Base-by-base conservation (phyloP, 768 basidiomycete species). In the Postia placenta region DNA sequence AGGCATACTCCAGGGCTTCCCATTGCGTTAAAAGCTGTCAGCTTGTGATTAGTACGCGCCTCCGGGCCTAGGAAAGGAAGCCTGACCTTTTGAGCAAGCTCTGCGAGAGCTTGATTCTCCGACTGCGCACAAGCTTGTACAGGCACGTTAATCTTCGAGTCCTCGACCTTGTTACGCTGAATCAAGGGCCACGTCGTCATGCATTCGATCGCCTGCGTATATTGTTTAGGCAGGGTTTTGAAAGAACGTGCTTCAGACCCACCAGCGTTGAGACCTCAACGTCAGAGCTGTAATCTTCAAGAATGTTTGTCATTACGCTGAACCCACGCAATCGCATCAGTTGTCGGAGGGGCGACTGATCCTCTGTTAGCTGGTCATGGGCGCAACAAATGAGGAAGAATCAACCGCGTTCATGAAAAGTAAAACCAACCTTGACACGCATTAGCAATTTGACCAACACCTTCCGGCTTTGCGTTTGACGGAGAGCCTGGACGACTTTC, bases 301-400 rank as follows among this genome's bases (percentile, higher is more conserved):
- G 69, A 33, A 97, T 75, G 60, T 87, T 90, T 39, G 81, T 85
- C 91, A 98, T 94, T 14, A 93, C 70, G 66, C 85, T 88, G 64
- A 94, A 89, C 2, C 94, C 94, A 61, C 96, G 91, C 60, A 97
- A 71, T 4, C 92, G 85, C 81, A 96, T 86, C 42, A 98, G 74
- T 63, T 92, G 83, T 25, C 90, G 75, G 22, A 92, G 71, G 11
- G 91, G 81, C 0, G 80, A 73, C 38, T 80, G 75, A 52, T 95
- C 91, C 33, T 86, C 81, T 2, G 95, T 95, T 50, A 95, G 83
- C 93, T 95, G 54, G 47, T 33, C 7, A 25, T 11, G 9, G 9
- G 6, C 42, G 28, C 6, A n/a, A 15, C 33, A 24, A 22, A 14
- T 25, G 12, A 30, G 26, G 11, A 11, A 27, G 3, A 37, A 2